Percentiles rank a stretch among this genome's conserved stretches.
phyloP scores from a whole-genome alignment of 495 filamentous ascomycete species.

The Neurospora africana region DNA sequence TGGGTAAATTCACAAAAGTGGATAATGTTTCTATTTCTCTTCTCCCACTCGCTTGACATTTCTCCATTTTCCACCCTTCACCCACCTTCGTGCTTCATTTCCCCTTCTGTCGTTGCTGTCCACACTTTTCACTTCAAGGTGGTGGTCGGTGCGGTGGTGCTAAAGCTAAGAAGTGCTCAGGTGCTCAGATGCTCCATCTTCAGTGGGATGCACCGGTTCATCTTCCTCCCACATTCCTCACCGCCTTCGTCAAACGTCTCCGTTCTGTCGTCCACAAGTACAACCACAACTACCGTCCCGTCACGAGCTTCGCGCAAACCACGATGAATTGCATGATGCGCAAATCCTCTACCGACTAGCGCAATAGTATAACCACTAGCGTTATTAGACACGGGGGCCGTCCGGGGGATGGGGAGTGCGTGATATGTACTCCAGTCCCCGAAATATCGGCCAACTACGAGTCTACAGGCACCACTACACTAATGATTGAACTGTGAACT shows the following conservation, averaged over 20 bases:
- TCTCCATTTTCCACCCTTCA: not conserved
- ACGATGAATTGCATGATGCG: not conserved
- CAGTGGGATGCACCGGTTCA: not conserved
- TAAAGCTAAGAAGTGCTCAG: not conserved
- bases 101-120: not conserved
- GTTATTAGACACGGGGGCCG: not conserved
- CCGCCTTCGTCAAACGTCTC: not conserved
- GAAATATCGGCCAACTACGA: not conserved
- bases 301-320: not conserved
- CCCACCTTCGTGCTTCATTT: not conserved
- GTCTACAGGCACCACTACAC: not conserved
- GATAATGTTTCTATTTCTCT: not conserved
- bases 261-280: not conserved
- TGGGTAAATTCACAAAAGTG: not conserved
- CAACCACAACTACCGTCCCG: not conserved
- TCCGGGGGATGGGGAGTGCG: not conserved
- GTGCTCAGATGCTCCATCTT: not conserved
- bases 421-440: not conserved
- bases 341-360: not conserved
- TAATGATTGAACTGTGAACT: not conserved
- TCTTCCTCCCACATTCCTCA: not conserved
- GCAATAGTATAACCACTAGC: not conserved
- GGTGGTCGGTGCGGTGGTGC: not conserved
- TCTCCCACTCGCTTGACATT: not conserved
- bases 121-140: not conserved